Base-by-base conservation (phyloP, 768 basidiomycete species). In the Suillus alpinus region DNA sequence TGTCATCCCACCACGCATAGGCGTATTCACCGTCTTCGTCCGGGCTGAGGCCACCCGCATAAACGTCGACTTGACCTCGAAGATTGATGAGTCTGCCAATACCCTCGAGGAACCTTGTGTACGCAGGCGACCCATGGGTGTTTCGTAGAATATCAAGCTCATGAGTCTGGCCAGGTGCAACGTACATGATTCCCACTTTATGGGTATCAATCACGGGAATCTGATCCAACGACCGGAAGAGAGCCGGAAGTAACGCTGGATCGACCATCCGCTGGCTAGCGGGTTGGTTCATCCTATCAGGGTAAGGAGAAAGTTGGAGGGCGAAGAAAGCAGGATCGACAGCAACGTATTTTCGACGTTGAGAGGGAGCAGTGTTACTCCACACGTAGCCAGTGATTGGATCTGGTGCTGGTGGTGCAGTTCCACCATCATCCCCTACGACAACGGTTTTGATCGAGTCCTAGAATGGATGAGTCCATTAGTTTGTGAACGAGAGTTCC, bases 1-100 rank as follows among this genome's bases (percentile, higher is more conserved):
- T 95, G 68, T 98, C 95, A 72, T 98, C 95, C 93, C 95, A 97
- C 95, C 96, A 99, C 0, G 95, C 94, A 70, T 98, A 98, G 0
- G 96, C 93, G 69, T 95, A 97, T 73, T 95, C 91, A 14, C 97
- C 97, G 68, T 99, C 95, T 67, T 91, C 86, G 62, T 94, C 92
- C 8, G 93, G 86, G 69, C 94, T 89, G 29, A 98, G 81, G 4
- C 94, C 93, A 8, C 95, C 97, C 2, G 91, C 91, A 72, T 95
- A 97, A 18, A 98, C 87, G 69, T 96, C 95, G 10, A 89, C 81
- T 72, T 96, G 94, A 10, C 92, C 94, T 18, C 93, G 87, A 20
- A 98, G 78, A 65, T 91, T 86, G 71, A 98, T 92, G 59, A 98
- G 80, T 52, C 90, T 78, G 1, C 96, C 97, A 14, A 99, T 81